Conservation (phyloP, 1,284 basidiomycete genomes). For the Pyrrhoderma noxium region DNA sequence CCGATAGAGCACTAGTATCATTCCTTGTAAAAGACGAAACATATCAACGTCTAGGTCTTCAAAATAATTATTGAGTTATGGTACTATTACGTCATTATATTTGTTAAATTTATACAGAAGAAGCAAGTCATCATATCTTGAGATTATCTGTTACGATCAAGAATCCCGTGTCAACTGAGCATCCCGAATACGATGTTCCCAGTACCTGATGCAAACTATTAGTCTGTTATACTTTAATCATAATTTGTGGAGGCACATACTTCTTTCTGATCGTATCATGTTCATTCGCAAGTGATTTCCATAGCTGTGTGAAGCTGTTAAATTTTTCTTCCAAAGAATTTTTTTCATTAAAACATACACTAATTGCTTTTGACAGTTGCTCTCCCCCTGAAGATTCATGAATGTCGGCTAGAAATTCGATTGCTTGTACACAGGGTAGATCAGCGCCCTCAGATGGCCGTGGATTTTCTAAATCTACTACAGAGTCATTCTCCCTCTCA, state of each 20-base stretch:
- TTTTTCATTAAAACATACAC: constrained; percentile 31
- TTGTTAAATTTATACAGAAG: no score
- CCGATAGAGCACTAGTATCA: no score
- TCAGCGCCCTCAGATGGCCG: constrained; percentile 59
- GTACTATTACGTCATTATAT: no score
- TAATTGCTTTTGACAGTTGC: constrained; percentile 40
- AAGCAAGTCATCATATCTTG: no score
- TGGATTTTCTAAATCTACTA: constrained; percentile 71
- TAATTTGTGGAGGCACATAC: constrained; percentile 38
- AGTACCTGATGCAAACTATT: constrained; percentile 34
- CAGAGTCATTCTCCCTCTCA: constrained; percentile 1
- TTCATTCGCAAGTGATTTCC: constrained; percentile 61
- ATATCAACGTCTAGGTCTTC: no score
- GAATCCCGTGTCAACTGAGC: constrained; percentile 20
- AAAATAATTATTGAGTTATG: no score
- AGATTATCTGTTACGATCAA: no score
- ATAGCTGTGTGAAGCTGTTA: constrained; percentile 40
- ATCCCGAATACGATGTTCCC: constrained; percentile 39
- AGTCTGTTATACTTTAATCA: constrained; percentile 9
- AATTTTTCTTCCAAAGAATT: neutral
- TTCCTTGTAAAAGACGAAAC: no score
- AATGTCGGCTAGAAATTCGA: constrained; percentile 84
- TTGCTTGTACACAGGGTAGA: constrained; percentile 67
- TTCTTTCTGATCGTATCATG: constrained; percentile 75
- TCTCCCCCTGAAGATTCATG: constrained; percentile 39